Percentiles rank a stretch among this genome's conserved stretches.
Conservation (phyloP, 257 asterid genomes). For the Solanum dulcamara region DNA sequence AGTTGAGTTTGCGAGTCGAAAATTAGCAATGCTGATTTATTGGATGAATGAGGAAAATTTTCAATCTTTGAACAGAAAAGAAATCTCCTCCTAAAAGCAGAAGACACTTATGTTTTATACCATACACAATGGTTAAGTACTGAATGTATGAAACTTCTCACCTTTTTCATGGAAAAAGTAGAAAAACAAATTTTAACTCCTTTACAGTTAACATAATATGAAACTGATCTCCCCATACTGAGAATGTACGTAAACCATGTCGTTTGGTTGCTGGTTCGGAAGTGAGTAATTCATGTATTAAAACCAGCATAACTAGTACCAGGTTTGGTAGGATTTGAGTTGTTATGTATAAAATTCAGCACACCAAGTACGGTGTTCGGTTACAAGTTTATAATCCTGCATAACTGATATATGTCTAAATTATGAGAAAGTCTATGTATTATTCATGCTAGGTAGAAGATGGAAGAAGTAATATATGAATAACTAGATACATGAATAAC, state of each 20-base stretch:
- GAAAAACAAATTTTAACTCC: neutral
- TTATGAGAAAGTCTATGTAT: too few species aligned
- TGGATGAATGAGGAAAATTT: neutral
- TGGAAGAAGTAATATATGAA: neutral
- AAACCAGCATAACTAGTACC: too few species aligned
- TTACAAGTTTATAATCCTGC: too few species aligned
- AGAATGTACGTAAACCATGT: neutral
- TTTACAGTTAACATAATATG: neutral
- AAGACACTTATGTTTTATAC: neutral
- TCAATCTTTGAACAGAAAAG: neutral
- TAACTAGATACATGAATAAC: neutral
- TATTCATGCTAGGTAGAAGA: too few species aligned
- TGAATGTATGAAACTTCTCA: neutral
- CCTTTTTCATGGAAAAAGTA: neutral
- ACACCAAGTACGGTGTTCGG: too few species aligned
- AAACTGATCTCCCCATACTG: neutral
- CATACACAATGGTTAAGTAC: neutral
- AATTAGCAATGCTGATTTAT: neutral
- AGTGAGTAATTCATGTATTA: neutral
- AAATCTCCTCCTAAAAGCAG: neutral
- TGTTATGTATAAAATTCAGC: too few species aligned
- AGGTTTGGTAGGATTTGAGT: too few species aligned
- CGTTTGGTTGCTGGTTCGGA: neutral
- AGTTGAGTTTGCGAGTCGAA: neutral
- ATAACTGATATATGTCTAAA: too few species aligned